phyloP scores from a whole-genome alignment of 768 basidiomycete species.

The Phallus indusiatus region DNA sequence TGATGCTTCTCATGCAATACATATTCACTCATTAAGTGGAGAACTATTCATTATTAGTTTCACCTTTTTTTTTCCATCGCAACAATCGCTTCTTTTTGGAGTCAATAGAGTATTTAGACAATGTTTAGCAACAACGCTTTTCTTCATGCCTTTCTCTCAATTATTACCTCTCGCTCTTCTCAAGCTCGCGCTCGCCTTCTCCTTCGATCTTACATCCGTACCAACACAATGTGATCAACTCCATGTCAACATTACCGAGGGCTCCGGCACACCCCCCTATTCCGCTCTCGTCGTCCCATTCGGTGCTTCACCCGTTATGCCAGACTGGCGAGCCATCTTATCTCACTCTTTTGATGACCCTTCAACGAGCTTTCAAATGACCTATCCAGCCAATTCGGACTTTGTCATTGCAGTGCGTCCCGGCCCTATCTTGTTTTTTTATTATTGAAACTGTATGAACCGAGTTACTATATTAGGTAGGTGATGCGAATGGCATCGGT shows the following conservation, averaged over 20 bases:
- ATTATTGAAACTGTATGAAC: too few species aligned
- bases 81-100: too few species aligned
- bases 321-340: conserved; percentile 55
- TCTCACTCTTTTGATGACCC: conserved; percentile 41
- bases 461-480: conserved; percentile 41
- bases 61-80: too few species aligned
- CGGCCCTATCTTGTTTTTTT: too few species aligned
- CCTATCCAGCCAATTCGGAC: conserved; percentile 58
- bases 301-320: conserved; percentile 52
- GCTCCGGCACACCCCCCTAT: conserved; percentile 56
- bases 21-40: too few species aligned
- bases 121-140: too few species aligned
- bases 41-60: too few species aligned
- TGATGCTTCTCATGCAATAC: too few species aligned
- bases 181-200: conserved; percentile 28
- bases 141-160: background rate
- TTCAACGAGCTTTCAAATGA: conserved; percentile 41
- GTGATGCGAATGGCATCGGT: conserved; percentile 53
- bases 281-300: conserved; percentile 56
- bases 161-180: conserved; percentile 10
- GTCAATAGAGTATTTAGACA: too few species aligned
- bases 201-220: conserved; percentile 32
- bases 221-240: conserved; percentile 63
- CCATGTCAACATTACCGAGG: conserved; percentile 46
- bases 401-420: conserved; percentile 35